Base-by-base conservation (phyloP, 306 rosid species). In the Oemleria cerasiformis region DNA sequence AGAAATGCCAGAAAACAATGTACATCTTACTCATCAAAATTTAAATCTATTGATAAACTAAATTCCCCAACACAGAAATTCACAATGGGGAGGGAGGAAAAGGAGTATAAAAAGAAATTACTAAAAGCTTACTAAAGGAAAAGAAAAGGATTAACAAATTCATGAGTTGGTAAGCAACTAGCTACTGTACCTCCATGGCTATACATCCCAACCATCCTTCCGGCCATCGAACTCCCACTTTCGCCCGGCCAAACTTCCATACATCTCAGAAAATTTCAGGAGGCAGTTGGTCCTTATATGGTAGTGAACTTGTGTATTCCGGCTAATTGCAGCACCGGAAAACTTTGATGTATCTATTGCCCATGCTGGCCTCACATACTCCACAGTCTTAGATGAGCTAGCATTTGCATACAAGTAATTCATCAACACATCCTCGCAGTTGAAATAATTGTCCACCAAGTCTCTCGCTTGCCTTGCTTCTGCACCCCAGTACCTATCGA, bases 331-430 rank as follows among this genome's bases (percentile, higher is more conserved):
- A 8, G 83, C 93, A 23, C 99, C 96, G 0, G 99, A 95, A 63
- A 95, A 80, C 78, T 95, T 95, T 1, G 99, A 95, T 0, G 97
- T 95, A 82, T 95, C 99, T 2, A 95, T 86, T 13, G 99, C 96
- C 99, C 99, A 95, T 48, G 96, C 96, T 42, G 99, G 97, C 70
- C 74, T 91, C 62, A 95, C 99, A 56, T 95, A 95, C 53, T 95
- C 99, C 74, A 95, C 99, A 8, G 88, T 91, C 82, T 79, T 83
- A 34, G 78, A 72, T 25, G 87, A 81, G 75, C 92, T 95, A 17
- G 96, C 92, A 83, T 95, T 95, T 70, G 90, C 97, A 77, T 95
- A 95, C 86, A 95, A 74, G 65, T 76, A 95, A 79, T 95, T 95
- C 72, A 95, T 69, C 14, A 95, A 88, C 63, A 95, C 92, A 17